Evolutionary conservation across 2,329 filamentous ascomycete genomes (phyloP), one percentile per base, ranked within the genome.

Genomic region (Claviceps sp.): DNA sequence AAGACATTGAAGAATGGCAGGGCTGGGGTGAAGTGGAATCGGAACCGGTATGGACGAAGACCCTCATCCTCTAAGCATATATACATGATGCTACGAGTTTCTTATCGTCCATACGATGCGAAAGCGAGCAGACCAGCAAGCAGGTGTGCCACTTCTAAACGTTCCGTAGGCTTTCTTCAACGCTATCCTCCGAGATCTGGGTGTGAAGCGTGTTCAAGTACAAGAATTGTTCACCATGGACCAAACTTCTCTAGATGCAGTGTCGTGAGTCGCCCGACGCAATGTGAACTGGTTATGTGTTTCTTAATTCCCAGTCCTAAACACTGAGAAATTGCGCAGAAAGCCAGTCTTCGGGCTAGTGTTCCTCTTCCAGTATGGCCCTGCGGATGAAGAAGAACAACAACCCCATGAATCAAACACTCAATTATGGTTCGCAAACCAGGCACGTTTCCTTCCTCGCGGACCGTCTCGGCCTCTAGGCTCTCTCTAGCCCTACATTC

Each of bases 351-450:
- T 88, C 59, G 91, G 91, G 2, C 70, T 97, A n/a, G 85, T 98
- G 48, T 93, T 97, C 56, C 77, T 95, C 1, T 95, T 88, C 60
- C 79, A 84, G 53, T 95, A 78, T 56, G 61, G 80, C 58, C 75
- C 78, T 34, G 77, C 73, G 49, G 38, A 54, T 13, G 66, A 78
- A 36, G 73, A 76, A n/a, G 74, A 80, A 65, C 58, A 78, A 70
- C 60, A 78, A 71, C 60, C 74, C 52, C 72, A 77, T 55, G 71
- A 69, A 45, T 70, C 79, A 3, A 50, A 56, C 2, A 54, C 50
- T n/a, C 48, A 50, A 3, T 71, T 97, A 17, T 98, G 93, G 91
- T 97, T 96, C 65, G 89, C 90, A 29, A 96, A 96, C 61, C 91
- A 95, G 70, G 85, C 87, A 63, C 20, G 69, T 29, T 38, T 36